A percentile compares a stretch with the other conserved stretches of the same genome.
Conservation (phyloP, 805 yeast species). For the Wickerhamomyces alni region DNA sequence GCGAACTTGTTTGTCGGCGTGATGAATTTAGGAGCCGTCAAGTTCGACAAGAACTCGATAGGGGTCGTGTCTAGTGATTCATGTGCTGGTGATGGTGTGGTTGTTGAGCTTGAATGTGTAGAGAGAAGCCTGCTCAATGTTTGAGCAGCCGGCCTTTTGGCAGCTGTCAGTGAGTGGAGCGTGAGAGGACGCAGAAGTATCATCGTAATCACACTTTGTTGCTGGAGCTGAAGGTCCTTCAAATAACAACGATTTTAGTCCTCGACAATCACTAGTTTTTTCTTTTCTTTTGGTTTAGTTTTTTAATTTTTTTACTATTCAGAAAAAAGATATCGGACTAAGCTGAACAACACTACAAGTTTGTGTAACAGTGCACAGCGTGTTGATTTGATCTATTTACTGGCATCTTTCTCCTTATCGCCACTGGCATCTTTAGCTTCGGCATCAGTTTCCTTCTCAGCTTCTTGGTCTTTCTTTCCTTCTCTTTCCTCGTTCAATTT, state of each 20-base stretch:
- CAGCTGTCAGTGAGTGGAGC: not conserved
- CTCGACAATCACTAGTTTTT: too few relatives aligned
- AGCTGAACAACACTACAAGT: too few relatives aligned
- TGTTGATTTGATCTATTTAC: not conserved
- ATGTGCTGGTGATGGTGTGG: constrained; percentile 1
- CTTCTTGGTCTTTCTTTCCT: constrained; percentile 4
- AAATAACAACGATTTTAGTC: too few relatives aligned
- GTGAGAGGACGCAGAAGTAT: not conserved
- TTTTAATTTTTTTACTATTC: not conserved
- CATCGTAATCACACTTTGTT: not conserved
- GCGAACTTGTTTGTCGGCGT: constrained; percentile 9
- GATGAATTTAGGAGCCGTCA: constrained; percentile 11
- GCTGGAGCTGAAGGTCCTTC: not conserved
- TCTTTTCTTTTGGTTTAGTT: not conserved
- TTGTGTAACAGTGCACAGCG: too few relatives aligned
- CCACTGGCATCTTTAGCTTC: constrained; percentile 1
- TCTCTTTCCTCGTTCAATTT: constrained; percentile 30
- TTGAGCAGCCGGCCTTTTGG: not conserved
- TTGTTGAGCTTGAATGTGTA: not conserved
- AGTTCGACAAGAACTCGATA: constrained; percentile 31
- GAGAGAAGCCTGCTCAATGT: not conserved
- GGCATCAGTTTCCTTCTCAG: constrained; percentile 2
- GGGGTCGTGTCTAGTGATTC: constrained; percentile 27
- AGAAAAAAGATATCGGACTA: not conserved
- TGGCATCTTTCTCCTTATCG: constrained; percentile 3